phyloP scores from a whole-genome alignment of 129 eudicot genomes.

The Solidago caesia region DNA sequence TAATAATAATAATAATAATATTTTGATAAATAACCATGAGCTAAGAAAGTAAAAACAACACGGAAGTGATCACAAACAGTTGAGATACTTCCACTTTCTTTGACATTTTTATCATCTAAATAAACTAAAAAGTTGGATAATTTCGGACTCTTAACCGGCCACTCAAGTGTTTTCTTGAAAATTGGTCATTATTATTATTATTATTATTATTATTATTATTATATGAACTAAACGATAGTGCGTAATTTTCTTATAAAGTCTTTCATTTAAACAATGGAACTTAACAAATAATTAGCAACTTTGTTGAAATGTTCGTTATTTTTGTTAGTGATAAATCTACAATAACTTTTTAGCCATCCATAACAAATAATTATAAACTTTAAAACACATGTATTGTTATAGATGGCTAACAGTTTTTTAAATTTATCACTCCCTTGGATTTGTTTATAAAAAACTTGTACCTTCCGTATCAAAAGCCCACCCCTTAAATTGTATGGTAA shows the following conservation, averaged over 20 bases:
- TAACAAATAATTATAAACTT: no score
- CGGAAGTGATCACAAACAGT: conserved; percentile 2
- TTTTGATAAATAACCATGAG: not conserved
- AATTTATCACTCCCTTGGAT: no score
- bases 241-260: not conserved
- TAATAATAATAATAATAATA: not conserved
- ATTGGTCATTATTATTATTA: not conserved
- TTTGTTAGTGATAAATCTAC: no score
- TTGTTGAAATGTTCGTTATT: not conserved
- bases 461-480: no score
- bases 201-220: not conserved
- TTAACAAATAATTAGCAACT: not conserved
- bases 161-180: conserved; percentile 4
- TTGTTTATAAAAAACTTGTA: no score
- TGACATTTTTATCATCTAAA: conserved; percentile 8
- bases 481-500: no score
- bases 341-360: no score
- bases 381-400: no score
- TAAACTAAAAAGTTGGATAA: not conserved
- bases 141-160: conserved; percentile 15
- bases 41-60: conserved; percentile 2
- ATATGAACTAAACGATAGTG: not conserved
- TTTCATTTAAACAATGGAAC: not conserved
- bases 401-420: no score
- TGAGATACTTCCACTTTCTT: not conserved